These are phyloP conservation scores for Yamagishiella unicocca DNA, from an alignment of 139 green algal species.

Conservation along the genomic window DNA sequence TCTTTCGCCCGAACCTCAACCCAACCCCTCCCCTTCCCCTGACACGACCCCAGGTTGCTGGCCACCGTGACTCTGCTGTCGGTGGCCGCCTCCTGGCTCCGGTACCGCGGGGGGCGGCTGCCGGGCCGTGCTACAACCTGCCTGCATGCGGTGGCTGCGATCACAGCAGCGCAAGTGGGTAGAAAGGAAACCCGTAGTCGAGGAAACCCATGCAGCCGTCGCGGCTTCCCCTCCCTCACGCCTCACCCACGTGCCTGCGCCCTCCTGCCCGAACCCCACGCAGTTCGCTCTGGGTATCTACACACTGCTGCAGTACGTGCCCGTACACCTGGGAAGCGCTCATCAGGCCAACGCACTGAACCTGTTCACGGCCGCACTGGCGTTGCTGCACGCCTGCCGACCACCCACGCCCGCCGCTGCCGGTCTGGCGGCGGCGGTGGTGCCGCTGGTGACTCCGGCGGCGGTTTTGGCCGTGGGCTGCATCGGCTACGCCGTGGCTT, in stretches of 20 bases:
- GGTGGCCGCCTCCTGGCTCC: slow-evolving; percentile 70
- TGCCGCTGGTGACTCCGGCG: slow-evolving; percentile 60
- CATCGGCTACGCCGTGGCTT: slow-evolving; percentile 67
- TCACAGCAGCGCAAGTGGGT: slow-evolving; percentile 72
- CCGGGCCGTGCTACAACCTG: slow-evolving; percentile 53
- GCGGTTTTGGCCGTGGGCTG: slow-evolving; percentile 61
- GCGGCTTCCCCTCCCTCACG: too few species aligned
- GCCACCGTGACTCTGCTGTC: slow-evolving; percentile 81
- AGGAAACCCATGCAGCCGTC: too few species aligned
- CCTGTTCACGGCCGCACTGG: slow-evolving; percentile 90
- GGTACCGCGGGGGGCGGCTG: slow-evolving; percentile 65
- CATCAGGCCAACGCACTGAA: slow-evolving; percentile 89
- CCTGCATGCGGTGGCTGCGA: slow-evolving; percentile 62
- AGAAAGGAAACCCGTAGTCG: too few species aligned
- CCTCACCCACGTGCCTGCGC: neutral
- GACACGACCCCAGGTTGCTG: slow-evolving; percentile 59
- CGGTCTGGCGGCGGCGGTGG: slow-evolving; percentile 8
- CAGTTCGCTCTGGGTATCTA: slow-evolving; percentile 86
- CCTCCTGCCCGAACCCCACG: neutral
- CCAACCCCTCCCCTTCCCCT: neutral
- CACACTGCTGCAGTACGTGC: slow-evolving; percentile 93
- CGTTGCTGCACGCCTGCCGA: slow-evolving; percentile 85
- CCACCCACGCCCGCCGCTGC: slow-evolving; percentile 16
- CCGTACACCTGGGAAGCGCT: slow-evolving; percentile 84
- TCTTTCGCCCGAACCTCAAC: neutral